A percentile compares a stretch with the other conserved stretches of the same genome.
phyloP scores from a whole-genome alignment of 2,329 filamentous ascomycete genomes.

The Penicillium concentricum region DNA sequence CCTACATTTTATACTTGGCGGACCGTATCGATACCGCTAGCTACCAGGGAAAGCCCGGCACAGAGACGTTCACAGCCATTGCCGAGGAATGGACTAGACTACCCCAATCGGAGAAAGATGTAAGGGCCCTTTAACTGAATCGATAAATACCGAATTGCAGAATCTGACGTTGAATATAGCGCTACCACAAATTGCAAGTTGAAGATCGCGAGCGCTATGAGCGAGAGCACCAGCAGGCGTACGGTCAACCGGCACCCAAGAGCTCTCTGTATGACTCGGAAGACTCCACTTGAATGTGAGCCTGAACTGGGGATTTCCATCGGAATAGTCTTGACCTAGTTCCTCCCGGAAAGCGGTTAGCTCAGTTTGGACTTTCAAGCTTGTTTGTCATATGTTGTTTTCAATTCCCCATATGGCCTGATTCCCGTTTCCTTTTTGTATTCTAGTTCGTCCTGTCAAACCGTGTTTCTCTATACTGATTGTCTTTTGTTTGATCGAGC shows the following conservation, averaged over 20 bases:
- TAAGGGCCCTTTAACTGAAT: constrained; percentile 19
- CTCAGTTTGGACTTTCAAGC: not conserved
- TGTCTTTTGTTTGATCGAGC: not conserved
- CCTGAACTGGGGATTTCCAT: not conserved
- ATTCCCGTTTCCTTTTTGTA: not conserved
- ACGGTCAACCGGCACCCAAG: constrained; percentile 19
- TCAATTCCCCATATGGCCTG: not conserved
- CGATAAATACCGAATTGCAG: not conserved
- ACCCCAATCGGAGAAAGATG: constrained; percentile 37
- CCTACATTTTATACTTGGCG: constrained; percentile 46
- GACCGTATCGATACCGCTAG: constrained; percentile 52
- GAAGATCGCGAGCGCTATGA: constrained; percentile 35
- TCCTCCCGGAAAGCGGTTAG: not conserved
- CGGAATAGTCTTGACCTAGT: not conserved
- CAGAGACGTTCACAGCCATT: constrained; percentile 33
- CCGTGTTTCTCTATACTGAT: not conserved
- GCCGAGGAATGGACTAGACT: constrained; percentile 28
- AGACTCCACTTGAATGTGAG: not conserved
- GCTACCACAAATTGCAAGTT: constrained; percentile 27
- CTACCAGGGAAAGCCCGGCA: constrained; percentile 45
- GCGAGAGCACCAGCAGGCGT: constrained; percentile 37
- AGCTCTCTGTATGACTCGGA: not conserved
- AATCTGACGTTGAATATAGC: constrained; percentile 21
- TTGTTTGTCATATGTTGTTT: not conserved
- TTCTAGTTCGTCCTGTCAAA: not conserved